Base-by-base conservation (phyloP, 2,329 filamentous ascomycete species). In the Knufia petricola region DNA sequence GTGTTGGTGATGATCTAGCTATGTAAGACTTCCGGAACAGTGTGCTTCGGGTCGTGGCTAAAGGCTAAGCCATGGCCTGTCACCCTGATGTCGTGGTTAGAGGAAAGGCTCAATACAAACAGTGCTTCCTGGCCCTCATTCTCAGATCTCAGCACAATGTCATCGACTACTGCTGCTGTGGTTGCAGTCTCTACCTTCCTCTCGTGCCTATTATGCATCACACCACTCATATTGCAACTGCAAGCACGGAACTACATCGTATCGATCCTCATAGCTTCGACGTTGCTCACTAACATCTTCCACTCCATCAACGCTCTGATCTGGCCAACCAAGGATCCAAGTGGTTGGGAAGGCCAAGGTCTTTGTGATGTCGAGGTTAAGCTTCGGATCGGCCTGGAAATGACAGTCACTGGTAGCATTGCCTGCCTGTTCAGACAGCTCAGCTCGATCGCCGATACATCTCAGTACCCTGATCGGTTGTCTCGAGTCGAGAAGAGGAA, bases 331-430 rank as follows among this genome's bases (percentile, higher is more conserved):
- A 77, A 82, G 54, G 66, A 82, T 54, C 58, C 74, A 10, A 31
- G 58, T 0, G 61, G 65, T 4, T 85, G 73, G 72, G 63, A 72
- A 50, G 82, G 82, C 3, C 59, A 61, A 3, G 73, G 72, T 2
- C 73, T 82, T 50, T 86, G 82, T 63, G 82, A 86, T 60, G 65
- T 85, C 42, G 72, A 84, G 55, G 69, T 74, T 47, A 79, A 81
- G 52, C 58, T 85, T 28, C 69, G 75, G 50, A 67, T 76, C 20
- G 77, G 74, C 2, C 65, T 70, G 7, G 69, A 69, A 15, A 68
- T 78, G 1, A 77, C 72, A 1, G 62, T 78, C 13, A 67, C 76
- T 2, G 73, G 75, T 7, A 68, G 73, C 4, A 59, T 79, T 7
- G 64, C 71, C 20, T 78, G 79, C 59, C 76, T 85, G 43, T 74